phyloP scores from a whole-genome alignment of 345 rosid species.

The Linum lewisii region DNA sequence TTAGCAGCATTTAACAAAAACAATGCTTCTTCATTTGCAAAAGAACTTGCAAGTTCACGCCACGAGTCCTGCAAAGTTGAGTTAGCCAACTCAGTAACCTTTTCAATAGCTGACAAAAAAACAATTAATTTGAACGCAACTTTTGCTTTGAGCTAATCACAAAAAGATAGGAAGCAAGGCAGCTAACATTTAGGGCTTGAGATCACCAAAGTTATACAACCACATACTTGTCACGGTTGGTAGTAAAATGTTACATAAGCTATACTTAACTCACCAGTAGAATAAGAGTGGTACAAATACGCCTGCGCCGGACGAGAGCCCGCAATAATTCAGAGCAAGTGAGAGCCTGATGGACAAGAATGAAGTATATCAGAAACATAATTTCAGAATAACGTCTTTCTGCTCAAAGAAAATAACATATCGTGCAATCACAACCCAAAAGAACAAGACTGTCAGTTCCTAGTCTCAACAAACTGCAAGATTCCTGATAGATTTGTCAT shows the following conservation, averaged over 20 bases:
- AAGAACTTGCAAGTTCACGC: conserved; percentile 80
- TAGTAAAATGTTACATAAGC: neutral
- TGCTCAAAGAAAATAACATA: neutral
- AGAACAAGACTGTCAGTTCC: neutral
- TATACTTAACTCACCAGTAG: conserved; percentile 53
- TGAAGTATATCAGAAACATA: conserved; percentile 4
- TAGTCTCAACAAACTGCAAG: neutral
- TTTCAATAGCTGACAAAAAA: conserved; percentile 1
- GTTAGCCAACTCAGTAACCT: conserved; percentile 8
- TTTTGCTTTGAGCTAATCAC: neutral
- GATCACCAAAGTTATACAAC: neutral
- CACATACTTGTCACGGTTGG: neutral
- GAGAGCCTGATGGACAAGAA: conserved; percentile 40
- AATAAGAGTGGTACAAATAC: conserved; percentile 68
- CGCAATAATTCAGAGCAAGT: conserved; percentile 76
- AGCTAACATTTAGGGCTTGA: neutral
- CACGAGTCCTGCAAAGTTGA: conserved; percentile 66
- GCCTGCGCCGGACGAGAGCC: conserved; percentile 72
- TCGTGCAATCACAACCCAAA: neutral
- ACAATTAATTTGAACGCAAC: neutral
- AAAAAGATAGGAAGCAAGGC: neutral
- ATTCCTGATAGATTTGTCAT: neutral
- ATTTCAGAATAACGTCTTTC: neutral
- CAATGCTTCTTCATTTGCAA: conserved; percentile 64
- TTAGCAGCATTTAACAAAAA: conserved; percentile 64